Conservation (phyloP, 352 stramenopile species). For the Blastocystis sp. region DNA sequence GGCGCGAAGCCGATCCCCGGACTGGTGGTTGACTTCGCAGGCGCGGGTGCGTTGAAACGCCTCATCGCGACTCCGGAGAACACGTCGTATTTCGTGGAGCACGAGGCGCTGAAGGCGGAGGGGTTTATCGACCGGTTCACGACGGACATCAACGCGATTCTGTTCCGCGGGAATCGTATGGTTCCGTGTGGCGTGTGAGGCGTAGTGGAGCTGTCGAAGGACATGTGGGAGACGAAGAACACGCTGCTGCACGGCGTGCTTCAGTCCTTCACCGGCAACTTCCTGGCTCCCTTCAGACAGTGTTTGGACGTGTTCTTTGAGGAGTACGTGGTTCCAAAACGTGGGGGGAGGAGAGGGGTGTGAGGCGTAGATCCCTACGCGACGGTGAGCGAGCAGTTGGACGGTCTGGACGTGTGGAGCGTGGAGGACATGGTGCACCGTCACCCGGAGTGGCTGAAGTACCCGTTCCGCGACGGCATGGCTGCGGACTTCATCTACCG, state of each 20-base stretch:
- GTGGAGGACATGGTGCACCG: conserved; percentile 7
- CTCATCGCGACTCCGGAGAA: not conserved
- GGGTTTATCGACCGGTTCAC: not conserved
- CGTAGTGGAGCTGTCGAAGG: not conserved
- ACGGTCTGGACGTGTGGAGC: not conserved
- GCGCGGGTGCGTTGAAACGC: not conserved
- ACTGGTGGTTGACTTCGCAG: not conserved
- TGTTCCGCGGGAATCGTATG: not conserved
- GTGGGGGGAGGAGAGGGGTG: not conserved
- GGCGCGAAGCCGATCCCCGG: not conserved
- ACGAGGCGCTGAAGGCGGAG: not conserved
- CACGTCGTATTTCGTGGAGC: not conserved
- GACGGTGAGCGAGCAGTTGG: conserved; percentile 1
- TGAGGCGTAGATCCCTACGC: not conserved
- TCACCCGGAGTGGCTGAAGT: conserved; percentile 22
- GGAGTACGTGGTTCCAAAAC: not conserved
- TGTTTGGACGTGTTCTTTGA: not conserved
- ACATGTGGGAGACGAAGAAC: not conserved
- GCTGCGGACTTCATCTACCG: conserved; percentile 23
- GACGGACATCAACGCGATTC: not conserved
- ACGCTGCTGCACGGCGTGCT: not conserved
- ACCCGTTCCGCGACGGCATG: conserved; percentile 25
- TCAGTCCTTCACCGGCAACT: not conserved
- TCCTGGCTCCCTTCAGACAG: conserved; percentile 1
- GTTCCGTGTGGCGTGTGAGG: not conserved